Base-by-base conservation (phyloP, 1,284 basidiomycete species). In the Irpex lacteus region DNA sequence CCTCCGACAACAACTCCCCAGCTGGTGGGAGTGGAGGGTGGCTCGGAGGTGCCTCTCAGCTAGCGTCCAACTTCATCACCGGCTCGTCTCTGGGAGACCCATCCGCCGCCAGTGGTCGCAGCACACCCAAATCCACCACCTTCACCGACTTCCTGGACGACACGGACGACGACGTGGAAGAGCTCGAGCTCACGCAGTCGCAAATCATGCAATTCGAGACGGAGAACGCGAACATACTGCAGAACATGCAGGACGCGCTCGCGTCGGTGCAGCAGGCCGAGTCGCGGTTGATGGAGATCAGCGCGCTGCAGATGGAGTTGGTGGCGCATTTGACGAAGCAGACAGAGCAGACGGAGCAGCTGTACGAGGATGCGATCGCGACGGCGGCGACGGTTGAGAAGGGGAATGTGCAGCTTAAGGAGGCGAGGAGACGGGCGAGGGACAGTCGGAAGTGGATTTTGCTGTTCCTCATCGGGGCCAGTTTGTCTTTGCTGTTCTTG, bases 191-290 rank as follows among this genome's bases (percentile, higher is more conserved):
- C 9, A 86, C 90, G 0, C 82, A 87, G 54, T 92, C 91, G 11
- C 95, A 97, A 74, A 94, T 96, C 61, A 86, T 93, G 70, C 92
- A 94, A 74, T 97, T 97, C 70, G 95, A 97, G 76, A 82, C 85
- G 19, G 95, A 97, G 75, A 95, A 96, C 69, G 92, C 93, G 37
- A 87, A 87, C 66, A 89, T 97, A 62, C 78, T 97, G 62, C 88
- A 89, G 68, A 85, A 85, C 55, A 90, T 94, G 34, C 91, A 96
- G 73, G 87, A 93, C 69, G 92, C 91, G 13, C 80, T 97, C 26
- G 90, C 89, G 68, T 89, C 92, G 4, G 91, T 97, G 59, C 91
- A 95, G 74, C 89, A 91, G 74, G 95, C 95, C 19, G 95, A 97
- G 74, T 86, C 91, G 56, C 87, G 92, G 53, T 77, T 97, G 65